Evolutionary conservation across 2,329 filamentous ascomycete species (phyloP), one percentile per base, ranked within the genome.

Genomic region (Aureobasidium sp.): DNA sequence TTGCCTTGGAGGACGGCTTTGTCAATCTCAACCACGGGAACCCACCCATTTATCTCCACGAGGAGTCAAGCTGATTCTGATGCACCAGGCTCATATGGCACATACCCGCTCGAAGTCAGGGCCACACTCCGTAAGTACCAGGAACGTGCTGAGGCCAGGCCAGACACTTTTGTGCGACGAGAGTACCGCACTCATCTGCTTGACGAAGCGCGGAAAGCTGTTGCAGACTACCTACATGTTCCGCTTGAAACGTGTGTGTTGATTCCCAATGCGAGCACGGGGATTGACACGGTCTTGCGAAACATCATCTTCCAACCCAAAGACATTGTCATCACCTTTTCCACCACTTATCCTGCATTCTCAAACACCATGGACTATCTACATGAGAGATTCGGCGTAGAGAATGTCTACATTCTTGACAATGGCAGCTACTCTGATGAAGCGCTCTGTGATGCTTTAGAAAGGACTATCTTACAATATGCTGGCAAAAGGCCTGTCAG

Each of bases 1-100:
- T 47, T 14, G 42, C 21, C 14, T 47, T 37, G 6, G 30, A 47
- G 3, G 14, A 25, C 6, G 21, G 21, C 11, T 47, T 35, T 10
- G 27, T 47, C 42, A 47, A 47, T 27, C 22, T 48, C 21, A 48
- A 48, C n/a, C 44, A 48, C 22, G 44, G 44, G n/a, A n/a, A n/a
- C n/a, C n/a, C n/a, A n/a, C n/a, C n/a, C n/a, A n/a, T n/a, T n/a
- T n/a, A n/a, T n/a, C n/a, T n/a, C n/a, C n/a, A n/a, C n/a, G n/a
- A n/a, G n/a, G n/a, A n/a, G n/a, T n/a, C n/a, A n/a, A n/a, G n/a
- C n/a, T n/a, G n/a, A n/a, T n/a, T n/a, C n/a, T n/a, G n/a, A n/a
- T n/a, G n/a, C n/a, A n/a, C n/a, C 30, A 82, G 86, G 88, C 47
- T 94, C 90, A 0, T 95, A 88, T 65, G 90, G 90, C 30, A 83